Evolutionary conservation across 345 rosid genomes (phyloP).

Genomic region (Salix caprea): DNA sequence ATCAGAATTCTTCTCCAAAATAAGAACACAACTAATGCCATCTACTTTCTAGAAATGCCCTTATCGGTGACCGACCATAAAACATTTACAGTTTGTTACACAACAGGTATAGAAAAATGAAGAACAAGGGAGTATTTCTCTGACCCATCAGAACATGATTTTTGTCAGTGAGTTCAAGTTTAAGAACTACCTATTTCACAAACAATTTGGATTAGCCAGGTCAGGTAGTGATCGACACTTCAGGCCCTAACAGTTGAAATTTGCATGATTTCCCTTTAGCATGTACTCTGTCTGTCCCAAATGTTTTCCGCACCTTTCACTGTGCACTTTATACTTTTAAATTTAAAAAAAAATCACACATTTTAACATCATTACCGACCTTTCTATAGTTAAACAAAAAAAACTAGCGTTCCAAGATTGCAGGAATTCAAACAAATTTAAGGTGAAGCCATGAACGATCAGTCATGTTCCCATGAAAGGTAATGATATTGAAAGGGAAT

Average conservation of each 20-base stretch:
- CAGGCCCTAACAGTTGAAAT: neutral
- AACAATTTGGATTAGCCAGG: too few species aligned
- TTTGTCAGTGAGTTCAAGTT: neutral
- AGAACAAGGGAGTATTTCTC: neutral
- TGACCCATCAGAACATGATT: neutral
- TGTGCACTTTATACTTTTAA: neutral
- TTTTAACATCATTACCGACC: neutral
- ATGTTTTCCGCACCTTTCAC: neutral
- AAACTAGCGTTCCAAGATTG: neutral
- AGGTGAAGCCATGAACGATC: too few species aligned
- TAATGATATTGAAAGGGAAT: too few species aligned
- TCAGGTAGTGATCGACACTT: too few species aligned
- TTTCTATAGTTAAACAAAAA: neutral
- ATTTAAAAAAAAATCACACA: neutral
- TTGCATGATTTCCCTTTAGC: neutral
- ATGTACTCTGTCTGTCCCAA: neutral
- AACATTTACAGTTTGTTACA: neutral
- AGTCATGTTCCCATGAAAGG: too few species aligned
- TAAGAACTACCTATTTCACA: neutral
- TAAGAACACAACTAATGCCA: neutral
- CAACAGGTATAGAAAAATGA: neutral
- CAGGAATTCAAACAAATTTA: too few species aligned
- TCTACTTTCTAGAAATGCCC: neutral
- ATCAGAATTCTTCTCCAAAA: neutral
- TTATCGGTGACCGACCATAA: neutral